Conservation (phyloP, 139 green algal species). For the Chlamydomonas sp. region DNA sequence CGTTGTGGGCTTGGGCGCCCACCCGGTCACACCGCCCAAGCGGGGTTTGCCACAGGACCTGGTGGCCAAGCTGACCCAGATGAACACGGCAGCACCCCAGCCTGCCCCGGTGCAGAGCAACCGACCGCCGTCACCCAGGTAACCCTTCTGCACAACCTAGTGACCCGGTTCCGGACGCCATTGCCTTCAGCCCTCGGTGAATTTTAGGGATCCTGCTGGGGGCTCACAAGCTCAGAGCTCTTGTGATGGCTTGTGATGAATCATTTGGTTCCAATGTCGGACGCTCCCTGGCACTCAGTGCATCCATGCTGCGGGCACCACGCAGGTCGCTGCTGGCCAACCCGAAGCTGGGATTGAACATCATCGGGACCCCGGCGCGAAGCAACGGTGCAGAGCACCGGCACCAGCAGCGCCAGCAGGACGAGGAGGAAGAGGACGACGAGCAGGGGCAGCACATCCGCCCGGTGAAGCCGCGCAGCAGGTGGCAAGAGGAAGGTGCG, state of each 20-base stretch:
- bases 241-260: not conserved
- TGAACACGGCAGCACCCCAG: too few relatives aligned
- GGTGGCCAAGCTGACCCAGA: too few relatives aligned
- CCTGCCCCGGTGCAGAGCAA: not conserved
- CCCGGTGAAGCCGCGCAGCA: conserved; percentile 2
- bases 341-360: conserved; percentile 22
- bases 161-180: not conserved
- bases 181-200: not conserved
- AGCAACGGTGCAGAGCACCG: not conserved
- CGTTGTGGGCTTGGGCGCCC: too few relatives aligned
- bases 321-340: conserved; percentile 41
- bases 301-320: not conserved
- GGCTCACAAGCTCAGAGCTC: not conserved
- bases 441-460: not conserved
- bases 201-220: not conserved
- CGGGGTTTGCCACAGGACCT: too few relatives aligned
- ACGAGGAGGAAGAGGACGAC: conserved; percentile 13
- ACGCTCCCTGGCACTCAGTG: not conserved
- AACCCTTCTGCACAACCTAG: not conserved
- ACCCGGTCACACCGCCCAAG: too few relatives aligned
- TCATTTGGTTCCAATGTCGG: not conserved
- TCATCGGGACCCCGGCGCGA: conserved; percentile 4
- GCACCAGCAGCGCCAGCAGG: not conserved
- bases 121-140: conserved; percentile 2
- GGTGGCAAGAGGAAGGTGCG: conserved; percentile 32